Conservation (phyloP, 2,329 filamentous ascomycete species). For the Neopestalotiopsis rosae region DNA sequence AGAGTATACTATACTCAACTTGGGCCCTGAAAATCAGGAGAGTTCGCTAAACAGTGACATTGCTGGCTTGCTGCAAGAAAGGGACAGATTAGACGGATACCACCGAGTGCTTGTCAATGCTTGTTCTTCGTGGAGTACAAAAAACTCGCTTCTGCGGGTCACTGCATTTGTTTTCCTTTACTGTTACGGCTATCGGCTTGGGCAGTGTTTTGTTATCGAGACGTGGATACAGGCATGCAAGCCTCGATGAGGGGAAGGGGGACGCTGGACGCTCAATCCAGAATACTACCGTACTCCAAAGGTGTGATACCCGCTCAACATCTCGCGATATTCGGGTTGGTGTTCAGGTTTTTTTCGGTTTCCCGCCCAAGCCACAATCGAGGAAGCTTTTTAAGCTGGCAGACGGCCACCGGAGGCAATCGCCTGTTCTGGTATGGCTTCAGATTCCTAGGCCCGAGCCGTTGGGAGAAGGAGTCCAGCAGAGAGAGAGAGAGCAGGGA, state of each 20-base stretch:
- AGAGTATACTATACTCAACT: neutral
- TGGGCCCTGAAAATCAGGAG: neutral
- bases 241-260: neutral
- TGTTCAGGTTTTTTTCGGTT: neutral
- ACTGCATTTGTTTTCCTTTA: neutral
- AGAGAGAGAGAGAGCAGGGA: neutral
- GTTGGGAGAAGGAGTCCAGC: neutral
- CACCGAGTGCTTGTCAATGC: neutral
- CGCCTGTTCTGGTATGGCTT: neutral
- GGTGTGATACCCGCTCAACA: neutral
- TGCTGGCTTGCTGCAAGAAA: neutral
- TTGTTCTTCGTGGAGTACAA: constrained; percentile 7
- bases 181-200: neutral
- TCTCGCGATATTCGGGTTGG: constrained; percentile 6
- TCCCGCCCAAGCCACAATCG: constrained; percentile 5
- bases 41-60: neutral
- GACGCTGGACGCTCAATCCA: neutral
- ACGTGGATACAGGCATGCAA: neutral
- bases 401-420: neutral
- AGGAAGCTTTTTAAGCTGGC: constrained; percentile 7
- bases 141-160: constrained; percentile 14
- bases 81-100: neutral
- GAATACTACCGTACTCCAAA: neutral
- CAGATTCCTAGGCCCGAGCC: constrained; percentile 1
- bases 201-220: neutral